Conservation (phyloP, 305 asterid species). For the Ilex paraguariensis region DNA sequence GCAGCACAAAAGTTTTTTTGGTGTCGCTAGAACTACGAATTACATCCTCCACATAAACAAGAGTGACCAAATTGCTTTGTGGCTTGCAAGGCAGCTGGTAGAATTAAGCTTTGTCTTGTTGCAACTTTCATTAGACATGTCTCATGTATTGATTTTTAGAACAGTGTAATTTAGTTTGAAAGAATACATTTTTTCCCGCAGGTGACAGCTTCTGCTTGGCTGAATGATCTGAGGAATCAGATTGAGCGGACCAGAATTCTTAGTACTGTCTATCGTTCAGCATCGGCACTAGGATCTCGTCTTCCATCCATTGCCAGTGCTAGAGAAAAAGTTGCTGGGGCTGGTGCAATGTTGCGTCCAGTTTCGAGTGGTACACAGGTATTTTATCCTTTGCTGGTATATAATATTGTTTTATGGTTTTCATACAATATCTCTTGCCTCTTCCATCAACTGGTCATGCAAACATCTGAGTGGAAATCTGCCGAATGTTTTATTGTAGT, state of each 20-base stretch:
- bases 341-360: slow-evolving; percentile 92
- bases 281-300: slow-evolving; percentile 94
- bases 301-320: slow-evolving; percentile 97
- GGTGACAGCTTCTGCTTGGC: slow-evolving; percentile 99
- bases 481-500: no score
- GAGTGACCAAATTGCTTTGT: no score
- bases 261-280: slow-evolving; percentile 93
- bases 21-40: no score
- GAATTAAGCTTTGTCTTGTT: no score
- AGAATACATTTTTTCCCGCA: slow-evolving; percentile 14
- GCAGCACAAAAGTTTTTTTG: no score
- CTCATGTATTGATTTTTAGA: no score
- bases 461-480: no score
- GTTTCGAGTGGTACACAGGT: slow-evolving; percentile 95
- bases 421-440: not conserved
- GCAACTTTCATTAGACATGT: no score
- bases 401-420: not conserved
- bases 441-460: not conserved
- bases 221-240: slow-evolving; percentile 88
- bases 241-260: slow-evolving; percentile 89
- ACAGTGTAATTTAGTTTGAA: no score
- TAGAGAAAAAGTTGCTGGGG: slow-evolving; percentile 93
- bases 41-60: no score
- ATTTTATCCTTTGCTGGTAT: not conserved
- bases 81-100: no score